Conservation (phyloP, 164 flowering plant genomes). For the Saururus chinensis region DNA sequence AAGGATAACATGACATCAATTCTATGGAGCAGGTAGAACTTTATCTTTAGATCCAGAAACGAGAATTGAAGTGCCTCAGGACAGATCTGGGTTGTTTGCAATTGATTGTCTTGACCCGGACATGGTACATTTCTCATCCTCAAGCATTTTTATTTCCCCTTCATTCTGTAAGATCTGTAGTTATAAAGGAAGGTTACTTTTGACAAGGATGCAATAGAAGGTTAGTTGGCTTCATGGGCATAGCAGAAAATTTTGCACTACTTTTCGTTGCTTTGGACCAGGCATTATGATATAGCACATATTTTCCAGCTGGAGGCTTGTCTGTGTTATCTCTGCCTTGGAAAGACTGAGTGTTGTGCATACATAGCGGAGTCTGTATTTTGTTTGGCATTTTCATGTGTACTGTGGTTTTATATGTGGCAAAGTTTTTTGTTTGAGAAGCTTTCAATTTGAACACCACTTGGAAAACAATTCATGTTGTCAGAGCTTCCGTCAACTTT, state of each 20-base stretch:
- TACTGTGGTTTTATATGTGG: background rate
- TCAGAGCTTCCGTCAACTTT: background rate
- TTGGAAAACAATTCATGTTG: background rate
- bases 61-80: slow-evolving; percentile 65
- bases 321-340: too few relatives aligned
- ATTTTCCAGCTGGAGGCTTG: too few relatives aligned
- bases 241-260: background rate
- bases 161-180: background rate
- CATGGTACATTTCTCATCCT: slow-evolving; percentile 39
- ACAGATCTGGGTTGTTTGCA: slow-evolving; percentile 81
- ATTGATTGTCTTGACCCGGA: slow-evolving; percentile 91
- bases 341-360: too few relatives aligned
- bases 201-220: too few relatives aligned
- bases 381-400: background rate
- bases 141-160: background rate
- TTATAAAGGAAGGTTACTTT: too few relatives aligned
- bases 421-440: background rate
- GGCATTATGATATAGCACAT: background rate
- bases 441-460: background rate
- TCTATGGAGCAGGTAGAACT: slow-evolving; percentile 44
- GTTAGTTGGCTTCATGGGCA: background rate
- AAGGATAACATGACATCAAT: background rate
- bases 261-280: background rate
- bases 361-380: background rate
- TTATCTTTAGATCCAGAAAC: slow-evolving; percentile 56